Base-by-base conservation (phyloP, 345 rosid species). In the Conringia planisiliqua region DNA sequence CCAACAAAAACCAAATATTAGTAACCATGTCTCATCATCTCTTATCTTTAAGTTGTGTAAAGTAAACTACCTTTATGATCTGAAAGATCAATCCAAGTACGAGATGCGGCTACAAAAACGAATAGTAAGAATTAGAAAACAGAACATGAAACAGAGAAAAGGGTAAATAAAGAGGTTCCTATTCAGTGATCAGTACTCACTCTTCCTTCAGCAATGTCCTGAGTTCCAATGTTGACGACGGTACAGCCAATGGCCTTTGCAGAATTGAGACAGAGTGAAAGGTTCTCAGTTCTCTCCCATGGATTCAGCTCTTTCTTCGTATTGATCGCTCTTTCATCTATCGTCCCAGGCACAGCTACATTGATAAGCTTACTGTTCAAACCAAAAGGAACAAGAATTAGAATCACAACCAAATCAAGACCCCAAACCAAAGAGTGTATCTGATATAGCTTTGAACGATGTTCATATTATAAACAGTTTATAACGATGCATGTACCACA, bases 221-320 rank as follows among this genome's bases (percentile, higher is more conserved):
- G 87, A 10, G 96, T 75, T 40, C 98, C 98, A 51, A 93, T 93
- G 68, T 93, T 93, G 58, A 90, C 97, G 40, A 93, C 89, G 0
- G 92, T 93, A 79, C 97, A 93, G 32, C 97, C 97, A 65, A 93
- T 93, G 46, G 98, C 98, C 79, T 90, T 93, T n/a, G 97, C 96
- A 71, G 98, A 93, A 68, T 93, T 93, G 60, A 93, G 97, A 73
- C 90, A 86, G 33, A 93, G 97, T 43, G 96, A 89, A 68, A 90
- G 89, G 72, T 93, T 93, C 72, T 93, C 98, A 79, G 86, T 93
- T 78, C 89, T 87, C 76, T 93, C 98, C 98, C 98, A 93, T 10
- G 96, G 92, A 64, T 93, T 89, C 8, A 89, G 85, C 46, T 61
- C 81, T 51, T 54, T 56, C 80, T 90, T 93, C 26, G 82, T 88